A percentile compares a stretch with the other conserved stretches of the same genome.
Evolutionary conservation across 148 eudicot species (phyloP).

Genomic region (Rhododendron simsii): DNA sequence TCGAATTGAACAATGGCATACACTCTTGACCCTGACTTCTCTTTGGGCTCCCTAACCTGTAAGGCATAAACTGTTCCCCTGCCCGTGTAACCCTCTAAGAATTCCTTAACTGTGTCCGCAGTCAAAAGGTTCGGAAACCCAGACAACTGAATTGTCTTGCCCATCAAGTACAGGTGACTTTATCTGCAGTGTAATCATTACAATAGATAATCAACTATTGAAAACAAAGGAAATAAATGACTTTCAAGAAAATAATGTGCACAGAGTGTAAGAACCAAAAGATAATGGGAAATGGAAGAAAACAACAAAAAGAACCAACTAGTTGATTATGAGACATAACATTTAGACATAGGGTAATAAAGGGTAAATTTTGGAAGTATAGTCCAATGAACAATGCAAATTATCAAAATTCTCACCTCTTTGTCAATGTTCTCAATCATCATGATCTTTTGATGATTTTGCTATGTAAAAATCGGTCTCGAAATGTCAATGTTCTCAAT

Average conservation of each 20-base stretch:
- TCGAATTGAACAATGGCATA: conserved; percentile 46
- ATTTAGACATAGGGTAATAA: background rate
- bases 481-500: background rate
- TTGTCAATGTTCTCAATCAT: background rate
- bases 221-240: background rate
- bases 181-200: background rate
- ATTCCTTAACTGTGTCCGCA: conserved; percentile 24
- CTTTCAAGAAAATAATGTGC: background rate
- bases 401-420: background rate
- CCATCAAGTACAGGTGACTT: conserved; percentile 18
- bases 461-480: too few relatives aligned
- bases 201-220: conserved; percentile 2
- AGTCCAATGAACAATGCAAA: background rate
- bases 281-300: background rate
- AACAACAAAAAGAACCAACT: background rate
- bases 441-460: background rate
- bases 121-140: conserved; percentile 32
- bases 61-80: conserved; percentile 37
- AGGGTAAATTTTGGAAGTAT: background rate
- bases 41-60: conserved; percentile 30
- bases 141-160: conserved; percentile 24
- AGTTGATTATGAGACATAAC: background rate
- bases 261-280: background rate
- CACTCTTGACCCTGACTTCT: conserved; percentile 18
- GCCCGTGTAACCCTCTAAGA: conserved; percentile 31